Evolutionary conservation across 108 stramenopile genomes (phyloP), one percentile per base, ranked within the genome.

Genomic region (Cyclostephanos tholiformis): DNA sequence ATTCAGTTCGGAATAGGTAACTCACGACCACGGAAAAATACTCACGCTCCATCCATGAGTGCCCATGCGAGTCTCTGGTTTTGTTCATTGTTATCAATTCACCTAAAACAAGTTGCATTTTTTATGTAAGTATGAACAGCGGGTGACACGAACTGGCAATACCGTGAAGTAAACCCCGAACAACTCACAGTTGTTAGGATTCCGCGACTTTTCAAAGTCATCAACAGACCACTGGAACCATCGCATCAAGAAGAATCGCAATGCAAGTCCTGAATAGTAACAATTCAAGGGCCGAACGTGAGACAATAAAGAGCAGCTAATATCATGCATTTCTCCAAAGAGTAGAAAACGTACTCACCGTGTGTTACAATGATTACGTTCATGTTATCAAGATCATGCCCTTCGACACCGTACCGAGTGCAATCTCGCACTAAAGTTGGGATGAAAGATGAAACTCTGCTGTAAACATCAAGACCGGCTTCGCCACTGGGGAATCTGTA

Each of bases 151-250:
- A 46, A 46, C n/a, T 14, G 16, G 41, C 4, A 41, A 41, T 41
- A 10, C 4, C 9, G 9, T 10, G 41, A 3, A 41, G 1, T 7
- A 41, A 41, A 41, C 9, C 8, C 41, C 9, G 9, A 1, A 41
- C 14, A 3, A 46, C 44, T 46, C 75, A 74, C 88, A 88, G 81
- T 94, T 96, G 26, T 90, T 84, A 27, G 89, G 84, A 72, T 96
- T 96, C 65, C 82, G 82, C 14, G 79, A 84, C 50, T 88, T 68
- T 76, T 96, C 92, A 76, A 96, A 96, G 58, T 88, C 84, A 46
- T 88, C 85, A 29, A 95, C 94, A 39, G 83, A 82, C 77, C 89
- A 89, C 69, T 94, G 94, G 61, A 97, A 97, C 71, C 91, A 94
- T 26, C 93, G 76, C 92, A 94, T 93, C 56, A 94, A 68, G 48